Percentiles rank a stretch among this genome's conserved stretches.
These are phyloP conservation scores for Cystobasidiaceae sp. DNA, from an alignment of 1,284 basidiomycete species.

Conservation along the genomic window DNA sequence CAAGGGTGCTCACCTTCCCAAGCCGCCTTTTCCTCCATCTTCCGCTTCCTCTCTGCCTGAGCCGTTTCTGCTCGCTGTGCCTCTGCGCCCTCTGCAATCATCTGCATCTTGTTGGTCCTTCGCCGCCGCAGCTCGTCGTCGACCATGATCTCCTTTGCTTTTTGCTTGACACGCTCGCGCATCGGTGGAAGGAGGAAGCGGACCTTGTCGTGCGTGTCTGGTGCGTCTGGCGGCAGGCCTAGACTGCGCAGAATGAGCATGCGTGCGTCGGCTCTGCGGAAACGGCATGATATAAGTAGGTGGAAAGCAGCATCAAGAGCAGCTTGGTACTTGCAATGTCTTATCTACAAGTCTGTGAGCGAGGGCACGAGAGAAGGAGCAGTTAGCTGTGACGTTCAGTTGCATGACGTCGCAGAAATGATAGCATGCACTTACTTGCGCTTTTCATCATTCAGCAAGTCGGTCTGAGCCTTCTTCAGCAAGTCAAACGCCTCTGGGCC, in stretches of 20 bases:
- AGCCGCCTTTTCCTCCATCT: slow-evolving; percentile 51
- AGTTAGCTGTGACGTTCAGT: background rate
- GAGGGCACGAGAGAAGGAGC: background rate
- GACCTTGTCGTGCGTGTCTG: slow-evolving; percentile 49
- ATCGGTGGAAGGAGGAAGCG: slow-evolving; percentile 48
- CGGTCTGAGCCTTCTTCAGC: slow-evolving; percentile 52
- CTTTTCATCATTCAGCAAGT: slow-evolving; percentile 45
- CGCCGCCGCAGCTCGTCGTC: slow-evolving; percentile 54
- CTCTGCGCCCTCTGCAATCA: slow-evolving; percentile 55
- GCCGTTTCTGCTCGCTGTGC: slow-evolving; percentile 52
- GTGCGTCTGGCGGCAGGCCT: slow-evolving; percentile 44
- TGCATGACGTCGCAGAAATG: background rate
- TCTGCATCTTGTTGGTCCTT: slow-evolving; percentile 50
- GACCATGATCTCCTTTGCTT: slow-evolving; percentile 54
- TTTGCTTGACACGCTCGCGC: slow-evolving; percentile 49
- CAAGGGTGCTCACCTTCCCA: slow-evolving; percentile 51
- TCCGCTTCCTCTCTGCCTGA: slow-evolving; percentile 48
- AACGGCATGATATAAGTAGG: background rate
- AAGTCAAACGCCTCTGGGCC: slow-evolving; percentile 55
- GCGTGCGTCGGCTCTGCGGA: slow-evolving; percentile 42
- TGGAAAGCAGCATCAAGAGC: background rate
- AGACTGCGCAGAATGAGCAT: slow-evolving; percentile 47
- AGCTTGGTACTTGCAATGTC: slow-evolving; percentile 35
- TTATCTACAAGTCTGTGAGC: slow-evolving; percentile 43
- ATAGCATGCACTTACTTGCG: slow-evolving; percentile 35